Conservation (phyloP, 2,329 filamentous ascomycete genomes). For the Stachybotrys chartarum region DNA sequence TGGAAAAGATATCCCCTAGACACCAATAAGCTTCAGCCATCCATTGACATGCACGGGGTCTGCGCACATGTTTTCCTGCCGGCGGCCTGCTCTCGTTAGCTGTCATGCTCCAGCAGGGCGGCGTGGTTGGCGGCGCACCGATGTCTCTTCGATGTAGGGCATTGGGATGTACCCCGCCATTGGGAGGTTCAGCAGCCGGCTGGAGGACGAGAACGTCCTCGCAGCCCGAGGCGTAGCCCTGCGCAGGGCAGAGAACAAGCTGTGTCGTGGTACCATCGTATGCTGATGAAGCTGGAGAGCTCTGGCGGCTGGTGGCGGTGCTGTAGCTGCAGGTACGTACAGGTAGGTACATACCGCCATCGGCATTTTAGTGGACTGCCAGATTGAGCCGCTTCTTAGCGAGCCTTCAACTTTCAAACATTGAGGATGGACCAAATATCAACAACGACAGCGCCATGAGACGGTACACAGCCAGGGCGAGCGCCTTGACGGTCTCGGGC, state of each 20-base stretch:
- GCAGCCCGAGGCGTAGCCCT: slow-evolving; percentile 24
- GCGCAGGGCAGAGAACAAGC: slow-evolving; percentile 22
- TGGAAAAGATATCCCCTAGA: slow-evolving; percentile 74
- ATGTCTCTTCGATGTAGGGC: slow-evolving; percentile 47
- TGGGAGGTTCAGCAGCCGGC: slow-evolving; percentile 18
- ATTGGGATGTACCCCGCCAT: slow-evolving; percentile 41
- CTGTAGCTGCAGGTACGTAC: not conserved
- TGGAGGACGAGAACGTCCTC: slow-evolving; percentile 37
- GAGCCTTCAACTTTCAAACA: too few species aligned
- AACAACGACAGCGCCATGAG: slow-evolving; percentile 14
- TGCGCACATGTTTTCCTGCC: slow-evolving; percentile 70
- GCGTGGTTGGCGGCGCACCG: slow-evolving; percentile 19
- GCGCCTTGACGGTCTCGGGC: slow-evolving; percentile 4
- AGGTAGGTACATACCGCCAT: not conserved
- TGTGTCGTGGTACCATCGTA: slow-evolving; percentile 22
- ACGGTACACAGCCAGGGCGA: slow-evolving; percentile 12
- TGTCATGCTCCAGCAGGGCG: not conserved
- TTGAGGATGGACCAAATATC: not conserved
- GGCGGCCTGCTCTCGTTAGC: slow-evolving; percentile 50
- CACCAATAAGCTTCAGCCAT: slow-evolving; percentile 6
- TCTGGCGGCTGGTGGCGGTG: not conserved
- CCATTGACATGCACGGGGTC: not conserved
- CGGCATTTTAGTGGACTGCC: not conserved
- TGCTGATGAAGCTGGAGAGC: slow-evolving; percentile 1
- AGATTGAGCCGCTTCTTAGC: too few species aligned